Conservation (phyloP, 2,329 filamentous ascomycete species). For the Fusarium nelsonii region DNA sequence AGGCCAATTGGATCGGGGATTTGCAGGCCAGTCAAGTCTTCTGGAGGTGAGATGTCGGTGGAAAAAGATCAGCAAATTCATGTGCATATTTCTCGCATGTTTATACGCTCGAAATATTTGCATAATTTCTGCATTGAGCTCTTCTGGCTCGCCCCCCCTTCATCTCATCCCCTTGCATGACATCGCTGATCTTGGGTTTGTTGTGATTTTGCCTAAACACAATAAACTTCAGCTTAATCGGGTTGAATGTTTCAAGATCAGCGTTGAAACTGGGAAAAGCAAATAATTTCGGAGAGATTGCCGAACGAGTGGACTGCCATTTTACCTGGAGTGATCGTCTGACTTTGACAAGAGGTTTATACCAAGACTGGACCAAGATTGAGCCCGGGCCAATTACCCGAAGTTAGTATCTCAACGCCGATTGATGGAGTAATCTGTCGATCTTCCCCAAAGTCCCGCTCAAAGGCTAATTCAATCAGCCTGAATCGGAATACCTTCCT, state of each 20-base stretch:
- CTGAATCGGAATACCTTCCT: slow-evolving; percentile 23
- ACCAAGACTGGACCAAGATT: background rate
- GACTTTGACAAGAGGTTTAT: background rate
- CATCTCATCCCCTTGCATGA: slow-evolving; percentile 18
- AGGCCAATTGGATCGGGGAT: background rate
- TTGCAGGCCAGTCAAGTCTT: background rate
- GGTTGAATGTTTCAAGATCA: slow-evolving; percentile 4
- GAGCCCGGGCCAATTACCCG: slow-evolving; percentile 22
- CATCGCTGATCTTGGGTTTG: background rate
- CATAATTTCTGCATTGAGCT: background rate
- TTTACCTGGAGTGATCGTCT: background rate
- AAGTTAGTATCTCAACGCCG: slow-evolving; percentile 17
- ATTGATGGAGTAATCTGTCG: slow-evolving; percentile 30
- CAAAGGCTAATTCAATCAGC: slow-evolving; percentile 32
- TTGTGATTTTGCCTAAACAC: slow-evolving; percentile 23
- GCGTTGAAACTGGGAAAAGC: background rate
- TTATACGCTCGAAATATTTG: background rate
- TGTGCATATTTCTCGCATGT: slow-evolving; percentile 2
- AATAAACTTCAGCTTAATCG: slow-evolving; percentile 8
- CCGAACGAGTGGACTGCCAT: slow-evolving; percentile 6
- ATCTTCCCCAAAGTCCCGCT: slow-evolving; percentile 15
- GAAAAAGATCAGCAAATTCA: slow-evolving; percentile 3
- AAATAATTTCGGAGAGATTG: slow-evolving; percentile 18
- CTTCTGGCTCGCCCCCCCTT: background rate
- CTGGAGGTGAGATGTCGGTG: background rate